phyloP scores from a whole-genome alignment of 345 rosid genomes.

The Pistacia integerrima region DNA sequence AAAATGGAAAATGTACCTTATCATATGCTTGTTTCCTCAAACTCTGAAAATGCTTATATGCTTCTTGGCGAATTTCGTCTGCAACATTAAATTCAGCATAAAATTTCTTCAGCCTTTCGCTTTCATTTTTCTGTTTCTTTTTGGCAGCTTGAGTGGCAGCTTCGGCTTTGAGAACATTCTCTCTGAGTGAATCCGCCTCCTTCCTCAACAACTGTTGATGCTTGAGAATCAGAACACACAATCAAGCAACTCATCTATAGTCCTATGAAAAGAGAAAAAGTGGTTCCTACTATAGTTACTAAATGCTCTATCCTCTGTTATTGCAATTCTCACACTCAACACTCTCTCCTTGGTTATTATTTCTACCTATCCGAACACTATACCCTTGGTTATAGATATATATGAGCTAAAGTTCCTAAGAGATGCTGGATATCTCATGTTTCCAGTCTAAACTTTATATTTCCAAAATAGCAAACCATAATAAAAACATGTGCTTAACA shows the following conservation, averaged over 20 bases:
- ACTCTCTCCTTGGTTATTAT: neutral
- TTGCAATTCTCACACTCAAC: neutral
- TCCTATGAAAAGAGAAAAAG: neutral
- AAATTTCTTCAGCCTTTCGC: constrained; percentile 47
- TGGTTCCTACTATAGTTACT: no score
- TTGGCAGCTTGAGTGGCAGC: constrained; percentile 56
- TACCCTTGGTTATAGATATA: neutral
- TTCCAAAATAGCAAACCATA: neutral
- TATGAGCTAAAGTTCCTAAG: neutral
- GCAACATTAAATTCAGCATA: constrained; percentile 54
- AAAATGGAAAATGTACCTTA: constrained; percentile 45
- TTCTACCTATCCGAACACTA: neutral
- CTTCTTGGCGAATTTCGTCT: constrained; percentile 68
- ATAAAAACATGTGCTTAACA: neutral
- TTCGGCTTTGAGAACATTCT: constrained; percentile 54
- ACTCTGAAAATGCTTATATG: constrained; percentile 53
- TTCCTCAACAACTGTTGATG: constrained; percentile 58
- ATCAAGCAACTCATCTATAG: constrained; percentile 1
- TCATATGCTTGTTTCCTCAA: constrained; percentile 59
- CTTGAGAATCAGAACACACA: constrained; percentile 19
- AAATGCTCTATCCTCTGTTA: neutral
- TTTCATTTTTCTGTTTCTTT: constrained; percentile 47
- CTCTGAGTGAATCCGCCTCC: constrained; percentile 68
- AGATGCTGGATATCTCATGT: neutral
- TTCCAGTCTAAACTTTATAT: neutral